phyloP scores from a whole-genome alignment of 108 stramenopile species.

The Seminavis robusta region DNA sequence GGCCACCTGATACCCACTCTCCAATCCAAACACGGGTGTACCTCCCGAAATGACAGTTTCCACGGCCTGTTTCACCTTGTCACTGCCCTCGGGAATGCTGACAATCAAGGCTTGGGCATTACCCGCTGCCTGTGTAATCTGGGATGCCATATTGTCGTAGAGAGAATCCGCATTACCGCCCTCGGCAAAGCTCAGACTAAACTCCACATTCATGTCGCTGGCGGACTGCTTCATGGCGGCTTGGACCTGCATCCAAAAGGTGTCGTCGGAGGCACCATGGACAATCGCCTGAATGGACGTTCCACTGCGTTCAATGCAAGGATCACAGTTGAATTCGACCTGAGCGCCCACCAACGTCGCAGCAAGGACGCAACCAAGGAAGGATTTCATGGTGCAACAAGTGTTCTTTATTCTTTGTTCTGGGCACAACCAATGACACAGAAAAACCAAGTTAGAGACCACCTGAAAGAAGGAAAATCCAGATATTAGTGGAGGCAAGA shows the following conservation, averaged over 20 bases:
- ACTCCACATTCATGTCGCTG: neutral
- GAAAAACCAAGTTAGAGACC: too few relatives aligned
- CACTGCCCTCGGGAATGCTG: constrained; percentile 2
- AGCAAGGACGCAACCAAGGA: too few relatives aligned
- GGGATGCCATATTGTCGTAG: neutral
- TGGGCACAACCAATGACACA: too few relatives aligned
- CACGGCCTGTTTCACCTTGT: constrained; percentile 12
- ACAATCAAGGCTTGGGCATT: constrained; percentile 18
- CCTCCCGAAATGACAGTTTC: neutral
- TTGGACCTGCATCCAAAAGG: constrained; percentile 5
- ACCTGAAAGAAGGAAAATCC: too few relatives aligned
- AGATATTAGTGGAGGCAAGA: too few relatives aligned
- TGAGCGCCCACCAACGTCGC: too few relatives aligned
- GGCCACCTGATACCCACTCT: constrained; percentile 9
- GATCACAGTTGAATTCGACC: too few relatives aligned
- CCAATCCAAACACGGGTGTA: constrained; percentile 13
- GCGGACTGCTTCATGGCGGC: constrained; percentile 11
- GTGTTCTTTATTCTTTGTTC: too few relatives aligned
- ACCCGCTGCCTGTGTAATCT: neutral
- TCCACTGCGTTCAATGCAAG: constrained; percentile 13
- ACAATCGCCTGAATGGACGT: constrained; percentile 9
- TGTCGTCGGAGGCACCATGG: constrained; percentile 4
- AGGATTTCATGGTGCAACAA: too few relatives aligned
- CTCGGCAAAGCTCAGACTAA: neutral
- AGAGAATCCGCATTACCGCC: neutral